Evolutionary conservation across 2,329 filamentous ascomycete genomes (phyloP).

Genomic region (Cladophialophora yegresii): DNA sequence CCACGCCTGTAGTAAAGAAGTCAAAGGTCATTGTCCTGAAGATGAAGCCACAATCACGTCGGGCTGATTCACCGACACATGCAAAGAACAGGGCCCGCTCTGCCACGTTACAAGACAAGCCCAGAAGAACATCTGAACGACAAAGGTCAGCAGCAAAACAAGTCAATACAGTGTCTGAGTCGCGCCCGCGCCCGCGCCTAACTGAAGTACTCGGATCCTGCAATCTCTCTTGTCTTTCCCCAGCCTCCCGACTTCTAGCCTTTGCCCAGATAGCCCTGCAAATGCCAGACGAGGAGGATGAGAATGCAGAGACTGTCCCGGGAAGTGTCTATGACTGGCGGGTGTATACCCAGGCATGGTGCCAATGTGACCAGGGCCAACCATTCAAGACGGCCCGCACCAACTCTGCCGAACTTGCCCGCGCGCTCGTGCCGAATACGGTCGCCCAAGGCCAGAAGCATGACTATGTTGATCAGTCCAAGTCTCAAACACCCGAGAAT

Average conservation of each 20-base stretch:
- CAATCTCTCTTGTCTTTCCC: conserved; percentile 25
- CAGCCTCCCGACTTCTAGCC: conserved; percentile 26
- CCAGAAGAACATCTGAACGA: conserved; percentile 5
- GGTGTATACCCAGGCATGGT: conserved; percentile 16
- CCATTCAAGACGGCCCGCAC: conserved; percentile 7
- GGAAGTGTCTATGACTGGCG: conserved; percentile 27
- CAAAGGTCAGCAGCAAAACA: background rate
- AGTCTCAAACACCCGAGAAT: conserved; percentile 12
- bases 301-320: conserved; percentile 22
- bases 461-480: conserved; percentile 18
- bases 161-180: background rate
- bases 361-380: conserved; percentile 20
- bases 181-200: background rate
- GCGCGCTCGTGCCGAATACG: conserved; percentile 27
- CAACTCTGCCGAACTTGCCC: conserved; percentile 27
- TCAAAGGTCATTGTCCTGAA: conserved; percentile 27
- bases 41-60: conserved; percentile 12
- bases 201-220: conserved; percentile 9
- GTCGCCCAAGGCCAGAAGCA: conserved; percentile 16
- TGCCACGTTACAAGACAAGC: background rate
- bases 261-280: conserved; percentile 29
- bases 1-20: background rate
- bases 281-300: conserved; percentile 29
- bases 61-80: conserved; percentile 1
- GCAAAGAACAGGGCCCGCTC: background rate